Conservation (phyloP, 441 rosid genomes). For the Erysimum pusillum region DNA sequence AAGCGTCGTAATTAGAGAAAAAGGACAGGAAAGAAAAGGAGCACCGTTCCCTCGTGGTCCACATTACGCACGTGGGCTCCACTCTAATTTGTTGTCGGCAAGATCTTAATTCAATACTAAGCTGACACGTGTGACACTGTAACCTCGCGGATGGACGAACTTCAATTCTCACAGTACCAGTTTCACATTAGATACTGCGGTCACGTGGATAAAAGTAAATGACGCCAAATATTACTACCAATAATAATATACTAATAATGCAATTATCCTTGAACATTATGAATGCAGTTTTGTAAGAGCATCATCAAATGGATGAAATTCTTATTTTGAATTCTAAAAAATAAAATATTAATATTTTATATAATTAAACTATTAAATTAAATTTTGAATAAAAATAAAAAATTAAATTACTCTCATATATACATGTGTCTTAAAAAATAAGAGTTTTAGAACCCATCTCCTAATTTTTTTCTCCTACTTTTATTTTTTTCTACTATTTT, state of each 20-base stretch:
- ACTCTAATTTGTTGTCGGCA: conserved; percentile 40
- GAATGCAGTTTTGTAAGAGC: too few relatives aligned
- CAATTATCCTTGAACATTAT: too few relatives aligned
- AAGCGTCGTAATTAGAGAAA: conserved; percentile 33
- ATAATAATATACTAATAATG: neutral
- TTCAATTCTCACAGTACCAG: conserved; percentile 16
- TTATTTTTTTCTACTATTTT: too few relatives aligned
- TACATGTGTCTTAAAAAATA: too few relatives aligned
- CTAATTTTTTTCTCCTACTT: too few relatives aligned
- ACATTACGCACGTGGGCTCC: conserved; percentile 27
- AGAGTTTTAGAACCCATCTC: too few relatives aligned
- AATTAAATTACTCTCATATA: too few relatives aligned
- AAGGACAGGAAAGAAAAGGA: conserved; percentile 35
- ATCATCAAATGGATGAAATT: too few relatives aligned
- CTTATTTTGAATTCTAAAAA: too few relatives aligned
- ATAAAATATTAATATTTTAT: too few relatives aligned
- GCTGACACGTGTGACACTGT: conserved; percentile 18
- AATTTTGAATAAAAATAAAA: too few relatives aligned
- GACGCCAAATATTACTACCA: conserved; percentile 19
- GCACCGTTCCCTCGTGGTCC: conserved; percentile 44
- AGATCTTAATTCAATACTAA: neutral
- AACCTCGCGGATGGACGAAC: conserved; percentile 2
- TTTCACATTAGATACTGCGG: conserved; percentile 34
- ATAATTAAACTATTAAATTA: too few relatives aligned
- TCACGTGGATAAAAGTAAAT: conserved; percentile 18